Conservation (phyloP, 805 yeast species). For the Saturnispora gosingensis region DNA sequence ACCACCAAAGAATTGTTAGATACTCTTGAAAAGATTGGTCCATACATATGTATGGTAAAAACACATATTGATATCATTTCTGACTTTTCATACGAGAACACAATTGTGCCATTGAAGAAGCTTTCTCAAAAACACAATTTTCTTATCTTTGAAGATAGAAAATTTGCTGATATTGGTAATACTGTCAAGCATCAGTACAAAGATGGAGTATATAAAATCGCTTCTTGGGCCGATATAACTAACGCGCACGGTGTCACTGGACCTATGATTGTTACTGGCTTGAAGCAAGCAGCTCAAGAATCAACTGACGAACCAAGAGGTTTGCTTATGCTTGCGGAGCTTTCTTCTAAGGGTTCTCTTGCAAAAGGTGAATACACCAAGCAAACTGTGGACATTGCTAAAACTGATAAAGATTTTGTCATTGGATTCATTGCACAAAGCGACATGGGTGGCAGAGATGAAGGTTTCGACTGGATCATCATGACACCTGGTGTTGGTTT, state of each 20-base stretch:
- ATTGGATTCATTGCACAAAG: constrained; percentile 95
- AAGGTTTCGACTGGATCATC: constrained; percentile 89
- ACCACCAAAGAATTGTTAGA: constrained; percentile 66
- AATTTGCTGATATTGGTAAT: constrained; percentile 97
- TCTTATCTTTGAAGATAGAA: constrained; percentile 91
- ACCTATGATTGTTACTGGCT: constrained; percentile 81
- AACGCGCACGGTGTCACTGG: constrained; percentile 98
- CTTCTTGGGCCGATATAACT: constrained; percentile 93
- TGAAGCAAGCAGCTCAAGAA: constrained; percentile 70
- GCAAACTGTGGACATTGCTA: constrained; percentile 80
- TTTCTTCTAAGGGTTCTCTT: constrained; percentile 86
- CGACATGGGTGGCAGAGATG: constrained; percentile 73
- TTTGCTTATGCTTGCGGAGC: constrained; percentile 87
- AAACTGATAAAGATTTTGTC: constrained; percentile 77
- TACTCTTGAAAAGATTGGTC: constrained; percentile 76
- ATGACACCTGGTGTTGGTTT: constrained; percentile 99
- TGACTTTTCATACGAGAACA: constrained; percentile 76
- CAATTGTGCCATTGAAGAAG: constrained; percentile 63
- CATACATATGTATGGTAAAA: constrained; percentile 83
- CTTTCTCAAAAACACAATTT: constrained; percentile 78
- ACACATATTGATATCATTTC: constrained; percentile 91
- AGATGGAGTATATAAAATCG: constrained; percentile 83
- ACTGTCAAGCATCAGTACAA: constrained; percentile 92
- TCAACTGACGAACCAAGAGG: constrained; percentile 76
- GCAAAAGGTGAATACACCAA: constrained; percentile 88